phyloP scores from a whole-genome alignment of 225 moss, liverwort and hornwort genomes.

The Ulota crispa region DNA sequence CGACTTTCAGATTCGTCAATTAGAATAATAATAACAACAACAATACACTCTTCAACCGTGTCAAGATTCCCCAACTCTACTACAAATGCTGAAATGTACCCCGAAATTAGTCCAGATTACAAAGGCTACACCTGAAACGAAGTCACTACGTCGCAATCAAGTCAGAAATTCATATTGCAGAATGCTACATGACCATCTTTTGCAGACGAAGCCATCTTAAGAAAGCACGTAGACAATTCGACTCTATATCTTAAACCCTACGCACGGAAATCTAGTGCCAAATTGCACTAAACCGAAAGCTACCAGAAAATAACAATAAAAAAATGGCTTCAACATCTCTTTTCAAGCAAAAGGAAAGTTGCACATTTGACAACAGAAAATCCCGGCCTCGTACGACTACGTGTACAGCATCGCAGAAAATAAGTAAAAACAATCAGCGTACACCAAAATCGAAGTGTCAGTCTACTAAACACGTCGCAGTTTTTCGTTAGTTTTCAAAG shows the following conservation, averaged over 20 bases:
- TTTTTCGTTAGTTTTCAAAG: neutral
- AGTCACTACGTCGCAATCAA: neutral
- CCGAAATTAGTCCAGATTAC: neutral
- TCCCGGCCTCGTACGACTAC: neutral
- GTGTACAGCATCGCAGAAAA: neutral
- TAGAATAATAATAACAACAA: neutral
- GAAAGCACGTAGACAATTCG: neutral
- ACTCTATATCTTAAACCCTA: neutral
- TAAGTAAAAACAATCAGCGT: neutral
- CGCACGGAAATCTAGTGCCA: neutral
- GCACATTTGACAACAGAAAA: neutral
- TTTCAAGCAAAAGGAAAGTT: neutral
- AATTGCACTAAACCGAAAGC: neutral
- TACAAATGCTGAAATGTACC: neutral
- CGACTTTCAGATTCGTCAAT: neutral
- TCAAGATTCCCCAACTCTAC: neutral
- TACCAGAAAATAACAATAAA: neutral
- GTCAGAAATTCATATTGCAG: constrained; percentile 1
- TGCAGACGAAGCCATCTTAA: neutral
- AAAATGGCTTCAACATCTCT: neutral
- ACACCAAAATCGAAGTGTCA: neutral
- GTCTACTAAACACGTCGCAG: neutral
- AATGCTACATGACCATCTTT: neutral
- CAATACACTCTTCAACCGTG: neutral
- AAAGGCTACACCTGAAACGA: constrained; percentile 7